A percentile compares a stretch with the other conserved stretches of the same genome.
Conservation (phyloP, 2,329 filamentous ascomycete genomes). For the Talaromyces rugulosus region DNA sequence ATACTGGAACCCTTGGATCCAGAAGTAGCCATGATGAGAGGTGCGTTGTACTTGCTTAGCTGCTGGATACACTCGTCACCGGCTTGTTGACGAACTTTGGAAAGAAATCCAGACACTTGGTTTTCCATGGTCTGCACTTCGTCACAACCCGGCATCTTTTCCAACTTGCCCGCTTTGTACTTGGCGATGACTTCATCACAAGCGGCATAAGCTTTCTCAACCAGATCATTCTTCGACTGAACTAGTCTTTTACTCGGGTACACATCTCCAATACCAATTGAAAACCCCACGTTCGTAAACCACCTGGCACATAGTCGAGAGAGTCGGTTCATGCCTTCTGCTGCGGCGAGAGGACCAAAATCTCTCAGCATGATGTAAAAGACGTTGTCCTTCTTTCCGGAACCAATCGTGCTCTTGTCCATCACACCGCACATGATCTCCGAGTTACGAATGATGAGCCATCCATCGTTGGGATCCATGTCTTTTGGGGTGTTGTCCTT, state of each 20-base stretch:
- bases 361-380: conserved; percentile 97
- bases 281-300: conserved; percentile 88
- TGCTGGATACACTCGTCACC: conserved; percentile 88
- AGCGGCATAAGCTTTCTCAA: conserved; percentile 71
- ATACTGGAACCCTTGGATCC: conserved; percentile 96
- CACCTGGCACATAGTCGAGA: conserved; percentile 86
- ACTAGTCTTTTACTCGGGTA: conserved; percentile 72
- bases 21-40: conserved; percentile 93
- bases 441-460: conserved; percentile 90
- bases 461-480: conserved; percentile 83
- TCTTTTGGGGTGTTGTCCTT: conserved; percentile 42
- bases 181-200: conserved; percentile 79
- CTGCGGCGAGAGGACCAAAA: conserved; percentile 84
- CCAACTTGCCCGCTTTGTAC: conserved; percentile 74
- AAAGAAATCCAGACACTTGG: conserved; percentile 83
- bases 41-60: conserved; percentile 85
- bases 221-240: conserved; percentile 68
- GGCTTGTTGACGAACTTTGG: conserved; percentile 83
- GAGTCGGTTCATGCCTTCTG: conserved; percentile 87
- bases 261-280: conserved; percentile 92
- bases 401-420: conserved; percentile 97
- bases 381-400: conserved; percentile 94
- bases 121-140: conserved; percentile 91
- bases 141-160: conserved; percentile 83
- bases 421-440: conserved; percentile 96